Percentiles rank a stretch among this genome's conserved stretches.
Conservation (phyloP, 805 yeast genomes). For the Wickerhamomyces ciferrii region DNA sequence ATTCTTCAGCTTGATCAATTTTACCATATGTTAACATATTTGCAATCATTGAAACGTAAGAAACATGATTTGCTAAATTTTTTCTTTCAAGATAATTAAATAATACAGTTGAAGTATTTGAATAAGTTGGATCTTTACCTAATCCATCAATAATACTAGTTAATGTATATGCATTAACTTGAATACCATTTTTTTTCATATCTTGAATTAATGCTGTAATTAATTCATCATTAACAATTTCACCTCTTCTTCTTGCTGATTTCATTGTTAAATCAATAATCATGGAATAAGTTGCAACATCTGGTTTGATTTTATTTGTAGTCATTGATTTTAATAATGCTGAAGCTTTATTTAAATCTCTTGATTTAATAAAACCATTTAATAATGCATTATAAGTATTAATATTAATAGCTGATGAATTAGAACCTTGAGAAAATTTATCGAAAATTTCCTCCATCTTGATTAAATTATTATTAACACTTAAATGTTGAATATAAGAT, state of each 20-base stretch:
- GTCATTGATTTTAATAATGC: slow-evolving; percentile 43
- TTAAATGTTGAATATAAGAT: slow-evolving; percentile 17
- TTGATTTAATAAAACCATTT: slow-evolving; percentile 31
- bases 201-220: slow-evolving; percentile 34
- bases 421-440: slow-evolving; percentile 3
- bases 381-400: slow-evolving; percentile 50
- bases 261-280: slow-evolving; percentile 51
- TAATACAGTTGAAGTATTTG: slow-evolving; percentile 46
- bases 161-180: slow-evolving; percentile 39
- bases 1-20: slow-evolving; percentile 28
- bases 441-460: slow-evolving; percentile 7
- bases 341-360: slow-evolving; percentile 40
- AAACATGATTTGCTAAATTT: slow-evolving; percentile 28
- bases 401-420: slow-evolving; percentile 33
- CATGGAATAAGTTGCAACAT: slow-evolving; percentile 58
- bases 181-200: slow-evolving; percentile 33
- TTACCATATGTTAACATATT: slow-evolving; percentile 42
- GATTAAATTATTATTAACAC: slow-evolving; percentile 6
- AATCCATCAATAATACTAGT: slow-evolving; percentile 52
- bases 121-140: slow-evolving; percentile 38
- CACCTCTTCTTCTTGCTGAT: slow-evolving; percentile 35
- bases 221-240: slow-evolving; percentile 31
- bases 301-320: slow-evolving; percentile 40
- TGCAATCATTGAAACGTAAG: slow-evolving; percentile 42
- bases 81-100: slow-evolving; percentile 34